phyloP scores from a whole-genome alignment of 805 yeast species.

The Monosporozyma siamensis region DNA sequence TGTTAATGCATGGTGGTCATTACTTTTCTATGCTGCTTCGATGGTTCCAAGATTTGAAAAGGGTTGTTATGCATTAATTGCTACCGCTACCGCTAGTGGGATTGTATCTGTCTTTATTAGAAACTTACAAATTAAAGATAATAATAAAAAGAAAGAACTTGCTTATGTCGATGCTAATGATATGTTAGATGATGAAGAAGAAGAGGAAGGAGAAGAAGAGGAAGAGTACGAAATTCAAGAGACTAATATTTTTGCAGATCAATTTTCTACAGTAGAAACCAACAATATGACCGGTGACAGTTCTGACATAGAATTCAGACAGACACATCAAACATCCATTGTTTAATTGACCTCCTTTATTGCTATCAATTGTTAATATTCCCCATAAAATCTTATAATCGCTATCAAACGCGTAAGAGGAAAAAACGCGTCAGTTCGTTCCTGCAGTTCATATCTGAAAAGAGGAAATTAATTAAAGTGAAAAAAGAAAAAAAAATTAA shows the following conservation, averaged over 20 bases:
- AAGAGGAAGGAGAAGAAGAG: constrained; percentile 16
- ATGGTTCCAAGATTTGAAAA: constrained; percentile 42
- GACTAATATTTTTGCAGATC: constrained; percentile 1
- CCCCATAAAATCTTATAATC: neutral
- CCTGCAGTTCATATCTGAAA: neutral
- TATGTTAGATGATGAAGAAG: constrained; percentile 14
- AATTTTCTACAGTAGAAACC: neutral
- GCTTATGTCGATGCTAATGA: constrained; percentile 25
- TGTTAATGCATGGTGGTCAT: constrained; percentile 57
- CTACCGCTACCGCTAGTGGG: constrained; percentile 38
- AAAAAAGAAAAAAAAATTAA: neutral
- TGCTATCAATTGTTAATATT: neutral
- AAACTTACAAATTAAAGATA: constrained; percentile 35
- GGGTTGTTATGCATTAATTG: constrained; percentile 51
- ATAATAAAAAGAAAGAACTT: constrained; percentile 13
- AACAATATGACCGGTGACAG: neutral
- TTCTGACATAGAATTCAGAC: neutral
- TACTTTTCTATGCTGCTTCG: constrained; percentile 43
- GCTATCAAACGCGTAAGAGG: neutral
- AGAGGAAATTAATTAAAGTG: neutral
- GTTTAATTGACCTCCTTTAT: too few species aligned
- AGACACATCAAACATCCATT: neutral
- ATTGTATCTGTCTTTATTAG: constrained; percentile 36
- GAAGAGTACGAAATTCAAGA: constrained; percentile 2
- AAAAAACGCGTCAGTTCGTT: neutral